These are phyloP conservation scores for Dimargaris cristalligena DNA, from an alignment of 192 early-diverging fungal genomes.

Conservation along the genomic window DNA sequence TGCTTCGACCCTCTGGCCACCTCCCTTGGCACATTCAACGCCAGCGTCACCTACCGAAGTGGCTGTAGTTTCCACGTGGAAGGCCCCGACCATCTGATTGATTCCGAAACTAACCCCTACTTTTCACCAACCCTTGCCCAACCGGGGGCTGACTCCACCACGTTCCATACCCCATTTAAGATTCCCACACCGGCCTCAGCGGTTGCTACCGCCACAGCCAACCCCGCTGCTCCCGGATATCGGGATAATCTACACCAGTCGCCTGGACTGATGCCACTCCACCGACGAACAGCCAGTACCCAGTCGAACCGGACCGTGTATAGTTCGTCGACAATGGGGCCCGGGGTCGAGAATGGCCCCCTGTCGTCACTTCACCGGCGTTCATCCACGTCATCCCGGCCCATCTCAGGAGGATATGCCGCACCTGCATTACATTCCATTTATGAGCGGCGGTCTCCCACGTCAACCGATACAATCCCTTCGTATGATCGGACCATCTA, in stretches of 20 bases:
- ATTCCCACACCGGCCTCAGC: background rate
- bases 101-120: background rate
- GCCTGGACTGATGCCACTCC: background rate
- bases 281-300: background rate
- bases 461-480: background rate
- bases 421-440: background rate
- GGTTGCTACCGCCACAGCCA: background rate
- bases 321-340: too few relatives aligned
- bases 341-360: too few relatives aligned
- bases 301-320: too few relatives aligned
- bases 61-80: constrained; percentile 7
- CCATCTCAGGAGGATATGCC: background rate
- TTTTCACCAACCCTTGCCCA: background rate
- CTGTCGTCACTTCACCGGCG: too few relatives aligned
- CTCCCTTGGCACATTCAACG: constrained; percentile 1
- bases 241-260: background rate
- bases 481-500: background rate
- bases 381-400: too few relatives aligned
- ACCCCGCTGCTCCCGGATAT: background rate
- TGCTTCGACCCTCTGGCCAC: constrained; percentile 1
- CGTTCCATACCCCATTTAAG: background rate
- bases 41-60: constrained; percentile 6
- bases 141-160: background rate
- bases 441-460: background rate
- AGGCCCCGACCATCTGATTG: background rate